Conservation (phyloP, 2,329 filamentous ascomycete species). For the Tolypocladium capitatum region DNA sequence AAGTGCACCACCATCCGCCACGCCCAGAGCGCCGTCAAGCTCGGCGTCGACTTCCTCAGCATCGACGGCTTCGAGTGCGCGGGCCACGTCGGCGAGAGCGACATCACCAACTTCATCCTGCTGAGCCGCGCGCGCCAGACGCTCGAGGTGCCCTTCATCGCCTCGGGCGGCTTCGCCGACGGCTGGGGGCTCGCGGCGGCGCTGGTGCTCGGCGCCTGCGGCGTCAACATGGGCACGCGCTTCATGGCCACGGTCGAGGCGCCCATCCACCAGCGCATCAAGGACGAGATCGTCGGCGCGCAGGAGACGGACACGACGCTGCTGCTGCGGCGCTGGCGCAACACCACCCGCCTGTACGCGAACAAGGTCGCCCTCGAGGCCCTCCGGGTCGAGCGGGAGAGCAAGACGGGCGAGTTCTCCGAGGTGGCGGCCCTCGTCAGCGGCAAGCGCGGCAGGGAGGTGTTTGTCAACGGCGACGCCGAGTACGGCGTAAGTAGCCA, state of each 20-base stretch:
- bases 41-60: constrained; percentile 90
- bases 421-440: constrained; percentile 81
- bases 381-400: constrained; percentile 70
- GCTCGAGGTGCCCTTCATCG: constrained; percentile 81
- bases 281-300: constrained; percentile 78
- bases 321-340: constrained; percentile 80
- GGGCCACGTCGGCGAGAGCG: constrained; percentile 73
- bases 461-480: constrained; percentile 83
- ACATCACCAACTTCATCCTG: constrained; percentile 84
- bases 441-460: constrained; percentile 79
- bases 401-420: constrained; percentile 72
- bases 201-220: constrained; percentile 76
- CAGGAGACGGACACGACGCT: constrained; percentile 86
- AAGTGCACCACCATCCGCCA: constrained; percentile 97
- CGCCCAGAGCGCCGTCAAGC: constrained; percentile 78
- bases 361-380: constrained; percentile 81
- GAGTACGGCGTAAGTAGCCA: constrained; percentile 64
- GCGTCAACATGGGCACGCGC: constrained; percentile 96
- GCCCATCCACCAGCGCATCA: constrained; percentile 86
- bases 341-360: constrained; percentile 76
- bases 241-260: constrained; percentile 96
- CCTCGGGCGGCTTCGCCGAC: constrained; percentile 89
- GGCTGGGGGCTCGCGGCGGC: constrained; percentile 87
- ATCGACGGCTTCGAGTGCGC: constrained; percentile 98
- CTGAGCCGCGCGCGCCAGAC: constrained; percentile 74